Evolutionary conservation across 306 rosid genomes (phyloP).

Genomic region (Glycine tomentella): DNA sequence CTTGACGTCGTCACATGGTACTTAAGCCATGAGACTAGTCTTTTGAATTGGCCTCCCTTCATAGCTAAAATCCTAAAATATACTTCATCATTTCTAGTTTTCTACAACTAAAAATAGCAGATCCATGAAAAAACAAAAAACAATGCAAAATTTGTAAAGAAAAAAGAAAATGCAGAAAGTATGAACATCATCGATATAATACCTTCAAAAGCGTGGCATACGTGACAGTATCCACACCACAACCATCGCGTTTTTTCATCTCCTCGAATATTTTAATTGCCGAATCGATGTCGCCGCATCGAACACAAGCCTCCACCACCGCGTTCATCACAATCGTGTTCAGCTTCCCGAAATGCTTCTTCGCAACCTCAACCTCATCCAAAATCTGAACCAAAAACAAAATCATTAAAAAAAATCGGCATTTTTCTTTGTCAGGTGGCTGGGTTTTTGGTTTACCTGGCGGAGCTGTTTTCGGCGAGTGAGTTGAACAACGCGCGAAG

Average conservation of each 20-base stretch:
- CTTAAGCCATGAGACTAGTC: no score
- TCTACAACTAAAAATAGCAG: no score
- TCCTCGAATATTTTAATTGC: constrained; percentile 66
- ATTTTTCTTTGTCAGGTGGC: background rate
- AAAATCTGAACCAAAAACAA: constrained; percentile 52
- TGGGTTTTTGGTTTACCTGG: constrained; percentile 43
- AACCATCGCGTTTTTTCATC: constrained; percentile 65
- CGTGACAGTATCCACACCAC: constrained; percentile 74
- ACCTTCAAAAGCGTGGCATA: constrained; percentile 82
- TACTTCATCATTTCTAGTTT: no score
- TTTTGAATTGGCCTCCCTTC: no score
- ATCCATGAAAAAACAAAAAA: background rate
- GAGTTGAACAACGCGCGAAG: constrained; percentile 80
- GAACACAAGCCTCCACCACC: constrained; percentile 80
- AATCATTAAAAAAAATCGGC: background rate
- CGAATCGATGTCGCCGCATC: constrained; percentile 69
- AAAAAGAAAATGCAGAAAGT: background rate
- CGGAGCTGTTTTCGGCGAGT: constrained; percentile 77
- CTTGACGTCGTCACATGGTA: no score
- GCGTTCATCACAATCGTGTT: constrained; percentile 85
- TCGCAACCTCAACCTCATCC: constrained; percentile 70
- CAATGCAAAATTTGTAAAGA: background rate
- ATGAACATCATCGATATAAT: background rate
- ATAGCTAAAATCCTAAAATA: no score
- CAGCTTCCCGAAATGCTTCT: constrained; percentile 64